Conservation (phyloP, 768 basidiomycete genomes). For the Termitomyces sp. region DNA sequence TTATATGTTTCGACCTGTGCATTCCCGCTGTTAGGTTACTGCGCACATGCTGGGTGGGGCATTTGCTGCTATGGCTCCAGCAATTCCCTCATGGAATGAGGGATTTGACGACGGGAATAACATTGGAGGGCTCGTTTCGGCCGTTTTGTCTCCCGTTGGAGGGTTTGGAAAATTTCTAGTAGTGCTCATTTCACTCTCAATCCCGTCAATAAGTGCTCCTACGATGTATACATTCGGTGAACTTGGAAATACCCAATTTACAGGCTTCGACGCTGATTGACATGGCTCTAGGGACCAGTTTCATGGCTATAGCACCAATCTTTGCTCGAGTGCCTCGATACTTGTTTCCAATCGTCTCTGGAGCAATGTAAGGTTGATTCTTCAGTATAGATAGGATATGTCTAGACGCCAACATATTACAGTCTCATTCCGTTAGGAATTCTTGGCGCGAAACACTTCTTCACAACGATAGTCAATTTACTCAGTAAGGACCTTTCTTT, state of each 20-base stretch:
- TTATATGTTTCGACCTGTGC: not conserved
- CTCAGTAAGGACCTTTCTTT: constrained; percentile 36
- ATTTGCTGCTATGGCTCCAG: constrained; percentile 50
- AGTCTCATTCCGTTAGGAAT: constrained; percentile 68
- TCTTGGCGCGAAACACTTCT: constrained; percentile 64
- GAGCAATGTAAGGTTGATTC: constrained; percentile 51
- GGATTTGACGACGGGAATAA: constrained; percentile 48
- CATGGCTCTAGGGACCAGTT: constrained; percentile 37
- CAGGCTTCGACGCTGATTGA: not conserved
- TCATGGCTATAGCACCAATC: constrained; percentile 57
- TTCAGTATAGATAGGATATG: not conserved
- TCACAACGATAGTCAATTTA: constrained; percentile 56
- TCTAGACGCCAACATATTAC: not conserved
- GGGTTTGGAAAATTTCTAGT: constrained; percentile 69
- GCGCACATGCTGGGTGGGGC: constrained; percentile 61
- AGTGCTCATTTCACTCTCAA: constrained; percentile 68
- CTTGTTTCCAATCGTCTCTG: constrained; percentile 54
- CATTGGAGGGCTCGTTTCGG: constrained; percentile 59
- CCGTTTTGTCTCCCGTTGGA: constrained; percentile 53
- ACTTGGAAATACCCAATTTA: not conserved
- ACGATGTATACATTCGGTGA: constrained; percentile 72
- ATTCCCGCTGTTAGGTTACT: constrained; percentile 29
- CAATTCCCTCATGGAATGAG: constrained; percentile 47
- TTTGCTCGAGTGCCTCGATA: constrained; percentile 60
- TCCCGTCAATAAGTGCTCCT: constrained; percentile 68